Percentiles rank a stretch among this genome's conserved stretches.
Conservation (phyloP, 2,329 filamentous ascomycete species). For the Keithomyces neogunnii region DNA sequence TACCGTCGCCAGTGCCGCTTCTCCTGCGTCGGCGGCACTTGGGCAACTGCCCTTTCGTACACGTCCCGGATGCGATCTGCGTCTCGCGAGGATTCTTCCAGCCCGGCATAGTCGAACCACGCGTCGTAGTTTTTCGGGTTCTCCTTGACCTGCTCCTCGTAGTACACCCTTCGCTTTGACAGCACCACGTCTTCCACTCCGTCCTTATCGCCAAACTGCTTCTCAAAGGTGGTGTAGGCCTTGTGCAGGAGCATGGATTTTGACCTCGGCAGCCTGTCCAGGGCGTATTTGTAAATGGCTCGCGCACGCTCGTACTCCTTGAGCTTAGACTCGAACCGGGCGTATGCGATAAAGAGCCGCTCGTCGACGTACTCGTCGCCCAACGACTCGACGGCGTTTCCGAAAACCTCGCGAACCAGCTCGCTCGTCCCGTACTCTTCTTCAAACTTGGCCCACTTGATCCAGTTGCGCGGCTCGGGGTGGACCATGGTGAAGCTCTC, state of each 20-base stretch:
- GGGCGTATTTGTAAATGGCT: constrained; percentile 93
- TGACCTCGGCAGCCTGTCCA: constrained; percentile 84
- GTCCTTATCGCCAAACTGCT: constrained; percentile 89
- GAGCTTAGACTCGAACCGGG: constrained; percentile 87
- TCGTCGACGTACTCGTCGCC: constrained; percentile 96
- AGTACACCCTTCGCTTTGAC: constrained; percentile 86
- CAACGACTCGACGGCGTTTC: constrained; percentile 76
- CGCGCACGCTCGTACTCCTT: constrained; percentile 92
- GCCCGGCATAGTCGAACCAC: constrained; percentile 90
- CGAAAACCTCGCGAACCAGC: constrained; percentile 84
- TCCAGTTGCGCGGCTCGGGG: constrained; percentile 92
- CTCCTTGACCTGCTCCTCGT: constrained; percentile 89
- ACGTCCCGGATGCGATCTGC: constrained; percentile 79
- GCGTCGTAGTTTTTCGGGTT: constrained; percentile 95
- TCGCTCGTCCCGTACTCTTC: constrained; percentile 92
- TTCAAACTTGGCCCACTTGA: constrained; percentile 97
- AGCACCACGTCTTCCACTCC: constrained; percentile 93
- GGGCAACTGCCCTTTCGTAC: constrained; percentile 91
- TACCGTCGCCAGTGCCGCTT: constrained; percentile 97
- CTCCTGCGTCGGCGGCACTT: constrained; percentile 89
- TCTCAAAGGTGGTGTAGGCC: constrained; percentile 94
- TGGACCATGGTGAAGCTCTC: constrained; percentile 86
- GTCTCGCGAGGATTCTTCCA: constrained; percentile 83
- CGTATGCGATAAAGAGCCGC: constrained; percentile 89
- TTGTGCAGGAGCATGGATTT: constrained; percentile 81